Evolutionary conservation across 768 basidiomycete genomes (phyloP).

Genomic region (Suillus fuscotomentosus): DNA sequence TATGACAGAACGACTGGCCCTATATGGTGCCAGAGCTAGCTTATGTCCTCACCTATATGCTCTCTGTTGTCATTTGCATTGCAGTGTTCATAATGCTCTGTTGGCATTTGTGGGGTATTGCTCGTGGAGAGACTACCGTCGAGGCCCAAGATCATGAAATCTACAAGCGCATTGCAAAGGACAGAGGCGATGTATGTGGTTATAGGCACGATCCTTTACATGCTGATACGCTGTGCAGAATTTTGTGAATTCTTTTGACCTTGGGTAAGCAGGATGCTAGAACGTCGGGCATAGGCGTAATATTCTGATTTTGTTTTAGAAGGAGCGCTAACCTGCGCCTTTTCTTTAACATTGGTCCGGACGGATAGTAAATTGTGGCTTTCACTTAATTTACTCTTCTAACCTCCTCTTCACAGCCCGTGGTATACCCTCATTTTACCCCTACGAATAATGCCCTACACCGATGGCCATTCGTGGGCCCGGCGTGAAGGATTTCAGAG

Average conservation of each 20-base stretch:
- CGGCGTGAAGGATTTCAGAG: slow-evolving; percentile 61
- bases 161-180: slow-evolving; percentile 67
- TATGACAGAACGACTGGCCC: slow-evolving; percentile 44
- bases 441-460: slow-evolving; percentile 73
- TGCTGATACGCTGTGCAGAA: slow-evolving; percentile 36
- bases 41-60: slow-evolving; percentile 75
- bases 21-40: slow-evolving; percentile 63
- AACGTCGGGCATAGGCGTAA: not conserved
- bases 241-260: slow-evolving; percentile 90
- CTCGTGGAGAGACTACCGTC: slow-evolving; percentile 81
- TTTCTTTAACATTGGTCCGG: slow-evolving; percentile 84
- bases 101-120: slow-evolving; percentile 73
- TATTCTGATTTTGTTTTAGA: slow-evolving; percentile 23
- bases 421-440: slow-evolving; percentile 81
- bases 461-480: slow-evolving; percentile 83
- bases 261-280: slow-evolving; percentile 54
- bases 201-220: not conserved
- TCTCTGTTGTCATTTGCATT: slow-evolving; percentile 71
- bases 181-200: slow-evolving; percentile 61
- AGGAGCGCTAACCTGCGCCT: slow-evolving; percentile 67
- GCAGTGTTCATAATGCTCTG: slow-evolving; percentile 70
- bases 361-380: slow-evolving; percentile 69
- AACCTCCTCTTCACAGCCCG: slow-evolving; percentile 47
- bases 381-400: not conserved
- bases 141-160: slow-evolving; percentile 86